Conservation (phyloP, 164 flowering plant genomes). For the Kalanchoe fedtschenkoi region DNA sequence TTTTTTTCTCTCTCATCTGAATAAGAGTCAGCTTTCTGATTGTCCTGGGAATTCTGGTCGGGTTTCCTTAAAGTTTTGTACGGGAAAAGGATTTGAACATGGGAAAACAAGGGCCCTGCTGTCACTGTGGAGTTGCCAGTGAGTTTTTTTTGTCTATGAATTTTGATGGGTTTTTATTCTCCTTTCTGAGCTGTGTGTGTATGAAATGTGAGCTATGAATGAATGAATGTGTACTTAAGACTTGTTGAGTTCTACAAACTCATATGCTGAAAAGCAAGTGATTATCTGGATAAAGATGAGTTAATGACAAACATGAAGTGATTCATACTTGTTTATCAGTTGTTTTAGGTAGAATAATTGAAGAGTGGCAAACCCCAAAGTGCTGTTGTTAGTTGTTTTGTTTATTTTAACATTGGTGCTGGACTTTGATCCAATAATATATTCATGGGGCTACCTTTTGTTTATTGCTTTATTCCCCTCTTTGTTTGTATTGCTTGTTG, state of each 20-base stretch:
- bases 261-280: background rate
- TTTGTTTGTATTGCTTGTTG: background rate
- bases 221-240: background rate
- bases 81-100: conserved; percentile 7
- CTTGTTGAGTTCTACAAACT: background rate
- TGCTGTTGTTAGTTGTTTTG: background rate
- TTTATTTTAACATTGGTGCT: background rate
- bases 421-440: background rate
- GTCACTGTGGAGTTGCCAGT: conserved; percentile 24
- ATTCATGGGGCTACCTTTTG: background rate
- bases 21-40: background rate
- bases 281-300: background rate
- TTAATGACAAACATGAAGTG: background rate
- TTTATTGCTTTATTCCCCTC: background rate
- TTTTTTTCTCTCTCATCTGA: too few species aligned
- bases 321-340: background rate
- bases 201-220: too few species aligned
- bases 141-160: conserved; percentile 8
- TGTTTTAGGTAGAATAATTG: background rate
- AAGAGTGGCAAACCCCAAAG: background rate
- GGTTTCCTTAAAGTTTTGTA: too few species aligned
- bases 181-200: background rate
- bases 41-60: too few species aligned
- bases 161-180: background rate
- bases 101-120: conserved; percentile 28